Percentiles rank a stretch among this genome's conserved stretches.
Evolutionary conservation across 1,139 yeast genomes (phyloP).

Genomic region (Candida labiduridarum): DNA sequence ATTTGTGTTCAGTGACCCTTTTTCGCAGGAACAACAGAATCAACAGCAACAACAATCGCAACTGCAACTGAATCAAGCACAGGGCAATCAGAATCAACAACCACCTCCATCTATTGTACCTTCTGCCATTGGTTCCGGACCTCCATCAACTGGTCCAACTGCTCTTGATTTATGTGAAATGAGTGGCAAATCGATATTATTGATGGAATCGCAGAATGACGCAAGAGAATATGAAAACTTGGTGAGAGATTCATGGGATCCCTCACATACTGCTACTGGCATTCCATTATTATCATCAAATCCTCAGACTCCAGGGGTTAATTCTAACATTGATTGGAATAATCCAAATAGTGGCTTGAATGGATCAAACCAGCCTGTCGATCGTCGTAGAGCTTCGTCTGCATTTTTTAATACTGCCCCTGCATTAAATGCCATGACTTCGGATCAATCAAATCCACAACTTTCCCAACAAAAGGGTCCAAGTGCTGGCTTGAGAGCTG

Average conservation of each 20-base stretch:
- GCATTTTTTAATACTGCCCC: conserved; percentile 32
- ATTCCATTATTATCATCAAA: conserved; percentile 18
- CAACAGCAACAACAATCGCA: conserved; percentile 17
- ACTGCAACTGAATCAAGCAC: conserved; percentile 15
- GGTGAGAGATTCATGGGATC: conserved; percentile 52
- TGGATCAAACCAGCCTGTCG: conserved; percentile 10
- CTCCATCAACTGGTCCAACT: conserved; percentile 18
- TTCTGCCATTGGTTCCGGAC: conserved; percentile 17
- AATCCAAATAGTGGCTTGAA: conserved; percentile 15
- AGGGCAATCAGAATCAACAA: conserved; percentile 11
- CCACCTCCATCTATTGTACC: conserved; percentile 9
- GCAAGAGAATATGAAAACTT: conserved; percentile 53
- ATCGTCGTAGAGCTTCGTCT: conserved; percentile 32
- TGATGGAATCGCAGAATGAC: conserved; percentile 60
- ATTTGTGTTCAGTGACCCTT: conserved; percentile 70
- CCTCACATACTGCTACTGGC: conserved; percentile 13
- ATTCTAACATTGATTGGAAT: conserved; percentile 16
- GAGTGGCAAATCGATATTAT: conserved; percentile 55
- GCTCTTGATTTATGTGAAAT: conserved; percentile 36
- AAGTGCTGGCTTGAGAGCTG: conserved; percentile 14
- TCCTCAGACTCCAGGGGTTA: conserved; percentile 35
- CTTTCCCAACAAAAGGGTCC: conserved; percentile 14
- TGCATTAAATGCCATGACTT: conserved; percentile 17
- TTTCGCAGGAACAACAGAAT: conserved; percentile 29
- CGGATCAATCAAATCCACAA: conserved; percentile 9